Conservation (phyloP, 2,329 filamentous ascomycete species). For the Xenosphaeropsis pyriputrescens region DNA sequence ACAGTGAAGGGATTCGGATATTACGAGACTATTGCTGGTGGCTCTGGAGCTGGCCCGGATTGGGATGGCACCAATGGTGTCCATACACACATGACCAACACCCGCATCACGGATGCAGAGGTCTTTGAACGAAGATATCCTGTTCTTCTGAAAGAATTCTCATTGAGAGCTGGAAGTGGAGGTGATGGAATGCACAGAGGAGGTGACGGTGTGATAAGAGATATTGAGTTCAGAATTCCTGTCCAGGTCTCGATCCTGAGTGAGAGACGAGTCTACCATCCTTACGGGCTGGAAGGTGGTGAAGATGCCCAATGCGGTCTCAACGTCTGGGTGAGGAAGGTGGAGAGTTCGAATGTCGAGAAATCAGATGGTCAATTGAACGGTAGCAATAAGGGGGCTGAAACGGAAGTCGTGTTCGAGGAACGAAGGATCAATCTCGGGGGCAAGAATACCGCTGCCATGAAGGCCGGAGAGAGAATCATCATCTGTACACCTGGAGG, state of each 20-base stretch:
- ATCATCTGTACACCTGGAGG: constrained; percentile 71
- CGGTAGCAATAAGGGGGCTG: constrained; percentile 8
- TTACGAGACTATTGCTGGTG: constrained; percentile 15
- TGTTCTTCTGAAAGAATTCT: constrained; percentile 10
- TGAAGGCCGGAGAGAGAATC: constrained; percentile 65
- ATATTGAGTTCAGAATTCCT: constrained; percentile 6
- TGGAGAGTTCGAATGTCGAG: constrained; percentile 38
- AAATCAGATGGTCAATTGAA: constrained; percentile 16
- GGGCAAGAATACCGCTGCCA: constrained; percentile 22
- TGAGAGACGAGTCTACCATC: constrained; percentile 58
- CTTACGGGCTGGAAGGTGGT: constrained; percentile 73
- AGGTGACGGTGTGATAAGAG: constrained; percentile 9
- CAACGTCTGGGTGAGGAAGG: constrained; percentile 61
- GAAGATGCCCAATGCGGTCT: constrained; percentile 60
- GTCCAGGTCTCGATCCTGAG: constrained; percentile 2
- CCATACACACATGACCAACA: constrained; percentile 56
- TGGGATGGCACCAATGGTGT: constrained; percentile 9
- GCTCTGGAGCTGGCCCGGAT: constrained; percentile 9
- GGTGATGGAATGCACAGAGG: constrained; percentile 7
- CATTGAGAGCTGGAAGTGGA: constrained; percentile 8
- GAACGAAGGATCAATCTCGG: background rate
- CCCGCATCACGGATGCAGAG: constrained; percentile 68
- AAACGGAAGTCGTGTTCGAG: background rate
- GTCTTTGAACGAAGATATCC: constrained; percentile 17
- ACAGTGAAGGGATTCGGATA: constrained; percentile 70